Evolutionary conservation across 768 basidiomycete species (phyloP), one percentile per base, ranked within the genome.

Genomic region (Boletus tomentosulus): DNA sequence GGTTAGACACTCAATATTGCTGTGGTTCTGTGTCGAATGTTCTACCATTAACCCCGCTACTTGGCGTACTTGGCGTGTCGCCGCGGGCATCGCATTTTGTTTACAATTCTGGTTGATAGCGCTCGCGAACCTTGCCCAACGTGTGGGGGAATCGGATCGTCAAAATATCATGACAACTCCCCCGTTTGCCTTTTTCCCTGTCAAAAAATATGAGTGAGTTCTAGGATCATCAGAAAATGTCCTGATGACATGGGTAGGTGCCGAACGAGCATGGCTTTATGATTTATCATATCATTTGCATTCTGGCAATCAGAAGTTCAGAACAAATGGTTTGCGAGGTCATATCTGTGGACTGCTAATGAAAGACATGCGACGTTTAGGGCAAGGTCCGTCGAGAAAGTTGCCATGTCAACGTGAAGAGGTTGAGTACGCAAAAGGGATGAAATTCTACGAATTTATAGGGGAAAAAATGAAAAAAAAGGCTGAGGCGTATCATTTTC

Each of bases 401-500:
- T 22, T 28, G 33, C 30, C 38, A 19, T 12, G 34, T 48, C 22
- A n/a, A 39, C 10, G 39, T 27, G 22, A 34, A 28, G 31, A 16
- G 15, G 8, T 15, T 19, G 35, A 1, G 48, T 35, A n/a, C 24
- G 41, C 44, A 45, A 19, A 19, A 34, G 7, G 28, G 27, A 10
- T 7, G 27, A 4, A 37, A n/a, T 19, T 19, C 19, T 19, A 19
- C 19, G 19, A 19, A 19, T 19, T 19, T 37, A 9, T 11, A 35
- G 25, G n/a, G 19, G 30, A 3, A 11, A 19, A 19, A 19, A 19
- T 19, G 19, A 19, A 19, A 19, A 19, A 19, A 19, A 19, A 19
- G 19, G 19, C 19, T 19, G 19, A 19, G 19, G 19, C 19, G 19
- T 19, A 35, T 57, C 42, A 60, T 46, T 54, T 62, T 28, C 66